These are phyloP conservation scores for Asterella californica DNA, from an alignment of 225 moss, liverwort and hornwort genomes.

Conservation along the genomic window DNA sequence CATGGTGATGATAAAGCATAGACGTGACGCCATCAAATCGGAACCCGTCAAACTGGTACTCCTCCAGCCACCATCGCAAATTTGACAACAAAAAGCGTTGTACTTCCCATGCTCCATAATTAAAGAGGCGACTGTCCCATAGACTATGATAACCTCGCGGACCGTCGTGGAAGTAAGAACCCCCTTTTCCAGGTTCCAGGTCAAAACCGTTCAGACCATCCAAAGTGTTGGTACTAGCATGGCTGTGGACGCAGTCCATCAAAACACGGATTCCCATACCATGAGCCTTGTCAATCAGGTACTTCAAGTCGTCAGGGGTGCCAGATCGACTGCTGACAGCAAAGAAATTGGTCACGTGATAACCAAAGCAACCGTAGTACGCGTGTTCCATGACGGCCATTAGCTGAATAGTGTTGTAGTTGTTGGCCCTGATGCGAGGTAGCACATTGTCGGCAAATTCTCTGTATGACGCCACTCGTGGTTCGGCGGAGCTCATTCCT, in stretches of 20 bases:
- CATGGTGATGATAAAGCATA: constrained; percentile 93
- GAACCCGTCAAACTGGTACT: constrained; percentile 88
- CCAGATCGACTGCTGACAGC: constrained; percentile 88
- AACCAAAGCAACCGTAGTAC: constrained; percentile 91
- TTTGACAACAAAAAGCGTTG: constrained; percentile 90
- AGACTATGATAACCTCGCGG: constrained; percentile 74
- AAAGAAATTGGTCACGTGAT: constrained; percentile 94
- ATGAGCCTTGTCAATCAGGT: constrained; percentile 86
- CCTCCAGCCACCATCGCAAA: constrained; percentile 91
- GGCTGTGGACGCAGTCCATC: constrained; percentile 94
- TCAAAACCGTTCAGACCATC: constrained; percentile 92
- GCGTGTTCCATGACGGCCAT: constrained; percentile 97
- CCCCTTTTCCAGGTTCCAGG: constrained; percentile 54
- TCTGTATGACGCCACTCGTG: constrained; percentile 75
- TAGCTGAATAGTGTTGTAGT: constrained; percentile 89
- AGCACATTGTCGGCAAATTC: constrained; percentile 86
- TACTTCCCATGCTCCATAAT: constrained; percentile 88
- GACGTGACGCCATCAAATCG: constrained; percentile 96
- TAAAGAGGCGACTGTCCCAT: constrained; percentile 92
- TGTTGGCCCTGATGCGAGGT: constrained; percentile 80
- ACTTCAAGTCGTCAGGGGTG: constrained; percentile 93
- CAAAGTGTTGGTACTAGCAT: constrained; percentile 77
- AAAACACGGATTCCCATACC: constrained; percentile 74
- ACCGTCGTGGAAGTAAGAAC: constrained; percentile 77
- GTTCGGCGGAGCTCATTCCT: constrained; percentile 87